Evolutionary conservation across 2,329 filamentous ascomycete genomes (phyloP), one percentile per base, ranked within the genome.

Genomic region (Colletotrichum higginsianum): DNA sequence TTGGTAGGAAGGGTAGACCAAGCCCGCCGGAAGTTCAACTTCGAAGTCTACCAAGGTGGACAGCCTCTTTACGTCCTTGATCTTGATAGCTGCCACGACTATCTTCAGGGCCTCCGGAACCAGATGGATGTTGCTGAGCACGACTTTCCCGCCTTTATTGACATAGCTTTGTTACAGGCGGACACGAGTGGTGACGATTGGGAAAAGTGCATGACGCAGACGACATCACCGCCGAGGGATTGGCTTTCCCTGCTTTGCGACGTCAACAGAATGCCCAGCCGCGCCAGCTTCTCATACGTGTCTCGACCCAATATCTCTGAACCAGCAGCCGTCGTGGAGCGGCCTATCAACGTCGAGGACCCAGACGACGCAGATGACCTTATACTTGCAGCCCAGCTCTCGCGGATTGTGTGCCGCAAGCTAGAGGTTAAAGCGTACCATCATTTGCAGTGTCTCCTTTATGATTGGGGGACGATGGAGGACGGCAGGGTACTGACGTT

Each of bases 241-340:
- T 77, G 79, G 58, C 82, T 83, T 50, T 76, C 81, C 46, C 75
- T 84, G 7, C 80, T 84, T 18, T 83, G 82, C 11, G 79, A 79
- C 65, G 82, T 82, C 80, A 83, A 84, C 74, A 84, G 83, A 72
- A 85, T 85, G 83, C 83, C 83, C 9, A 84, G 82, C 65, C 82
- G 82, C 23, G 83, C 83, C 23, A 80, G 80, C 46, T 85, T 84
- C 73, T 82, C 80, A 50, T 81, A 83, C 61, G 78, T 84, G 30
- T 76, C 78, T 9, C 67, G 60, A 46, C 21, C 21, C 9, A 30
- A 60, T 6, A 44, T n/a, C 15, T 12, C 35, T 12, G 23, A 57
- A 30, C 4, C 26, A 5, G 46, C 8, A 30, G 23, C 18, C 6
- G 16, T 18, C 0, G 8, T 30, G 50, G 80, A 83, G 70, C 79